These are phyloP conservation scores for Aspergillus hancockii DNA, from an alignment of 495 filamentous ascomycete genomes.

Conservation along the genomic window DNA sequence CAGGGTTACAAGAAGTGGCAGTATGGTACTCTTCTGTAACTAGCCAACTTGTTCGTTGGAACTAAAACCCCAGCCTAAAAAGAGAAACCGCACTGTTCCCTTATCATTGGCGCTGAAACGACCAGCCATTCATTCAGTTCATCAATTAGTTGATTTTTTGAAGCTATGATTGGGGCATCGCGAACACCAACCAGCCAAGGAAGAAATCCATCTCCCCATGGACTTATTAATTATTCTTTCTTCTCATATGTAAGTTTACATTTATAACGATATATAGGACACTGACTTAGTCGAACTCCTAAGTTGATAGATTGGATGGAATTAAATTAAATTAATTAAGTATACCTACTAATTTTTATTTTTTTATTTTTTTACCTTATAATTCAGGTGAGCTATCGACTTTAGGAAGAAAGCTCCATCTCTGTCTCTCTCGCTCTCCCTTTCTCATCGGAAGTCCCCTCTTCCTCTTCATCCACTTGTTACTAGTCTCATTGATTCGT, in stretches of 20 bases:
- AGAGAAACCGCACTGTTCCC: no score
- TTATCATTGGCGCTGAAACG: background rate
- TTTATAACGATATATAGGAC: no score
- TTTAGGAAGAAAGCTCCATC: background rate
- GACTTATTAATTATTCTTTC: background rate
- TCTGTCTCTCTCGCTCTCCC: slow-evolving; percentile 4
- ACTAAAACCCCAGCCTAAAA: background rate
- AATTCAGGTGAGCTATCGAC: slow-evolving; percentile 6
- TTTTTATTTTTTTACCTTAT: background rate
- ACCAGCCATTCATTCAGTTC: background rate
- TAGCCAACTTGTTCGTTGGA: background rate
- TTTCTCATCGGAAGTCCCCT: slow-evolving; percentile 4
- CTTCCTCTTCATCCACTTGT: slow-evolving; percentile 16
- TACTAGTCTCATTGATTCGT: no score
- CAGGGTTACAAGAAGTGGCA: background rate
- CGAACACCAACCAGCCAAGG: no score
- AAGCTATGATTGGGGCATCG: background rate
- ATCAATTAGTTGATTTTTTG: background rate
- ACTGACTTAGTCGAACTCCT: background rate
- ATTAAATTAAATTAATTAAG: background rate
- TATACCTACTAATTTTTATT: background rate
- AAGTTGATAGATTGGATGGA: background rate
- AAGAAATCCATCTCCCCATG: no score
- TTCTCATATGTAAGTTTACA: background rate
- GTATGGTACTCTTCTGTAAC: background rate